phyloP scores from a whole-genome alignment of 2,329 filamentous ascomycete species.

The Fusarium dlaminii region DNA sequence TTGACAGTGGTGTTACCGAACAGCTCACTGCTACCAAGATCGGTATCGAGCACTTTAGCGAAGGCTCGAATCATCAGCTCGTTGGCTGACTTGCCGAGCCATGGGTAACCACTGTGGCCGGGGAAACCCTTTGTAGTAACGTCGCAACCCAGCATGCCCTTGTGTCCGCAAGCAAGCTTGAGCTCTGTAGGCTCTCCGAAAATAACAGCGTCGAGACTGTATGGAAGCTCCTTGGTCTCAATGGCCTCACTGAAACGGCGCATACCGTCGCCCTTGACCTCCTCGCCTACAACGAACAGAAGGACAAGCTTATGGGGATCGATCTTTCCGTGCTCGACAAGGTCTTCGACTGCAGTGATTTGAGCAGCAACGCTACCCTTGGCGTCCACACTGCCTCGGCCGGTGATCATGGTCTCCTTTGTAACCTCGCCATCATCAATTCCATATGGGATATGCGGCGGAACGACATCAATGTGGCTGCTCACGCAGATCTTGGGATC shows the following conservation, averaged over 20 bases:
- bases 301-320: constrained; percentile 64
- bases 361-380: constrained; percentile 78
- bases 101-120: constrained; percentile 92
- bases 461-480: constrained; percentile 84
- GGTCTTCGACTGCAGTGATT: constrained; percentile 71
- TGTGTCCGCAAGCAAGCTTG: constrained; percentile 89
- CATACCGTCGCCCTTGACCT: constrained; percentile 86
- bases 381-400: constrained; percentile 78
- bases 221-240: constrained; percentile 46
- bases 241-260: constrained; percentile 56
- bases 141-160: constrained; percentile 78
- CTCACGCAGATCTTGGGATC: constrained; percentile 72
- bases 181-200: constrained; percentile 95
- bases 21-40: constrained; percentile 78
- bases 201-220: constrained; percentile 72
- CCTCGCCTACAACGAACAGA: constrained; percentile 83
- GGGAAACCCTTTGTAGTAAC: constrained; percentile 77
- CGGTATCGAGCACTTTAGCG: constrained; percentile 69
- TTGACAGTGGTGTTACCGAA: constrained; percentile 93
- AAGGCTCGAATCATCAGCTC: constrained; percentile 82
- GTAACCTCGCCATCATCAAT: constrained; percentile 59
- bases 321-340: constrained; percentile 56
- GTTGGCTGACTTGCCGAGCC: constrained; percentile 86
- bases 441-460: constrained; percentile 76
- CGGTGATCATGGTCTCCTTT: constrained; percentile 66